Percentiles rank a stretch among this genome's conserved stretches.
Evolutionary conservation across 345 rosid species (phyloP).

Genomic region (Lumnitzera racemosa): DNA sequence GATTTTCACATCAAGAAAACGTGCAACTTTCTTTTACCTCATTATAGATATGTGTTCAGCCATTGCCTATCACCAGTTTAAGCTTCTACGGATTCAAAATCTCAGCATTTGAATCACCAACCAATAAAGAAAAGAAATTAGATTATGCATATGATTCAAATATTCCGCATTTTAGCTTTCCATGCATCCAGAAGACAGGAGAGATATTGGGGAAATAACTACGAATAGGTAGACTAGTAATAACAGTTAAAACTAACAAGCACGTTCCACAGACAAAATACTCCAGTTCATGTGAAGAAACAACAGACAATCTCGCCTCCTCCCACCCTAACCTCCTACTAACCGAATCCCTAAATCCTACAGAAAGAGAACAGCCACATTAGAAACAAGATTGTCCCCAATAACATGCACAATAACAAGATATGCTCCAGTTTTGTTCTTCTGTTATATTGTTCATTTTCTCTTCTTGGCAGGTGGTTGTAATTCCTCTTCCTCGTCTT

Average conservation of each 20-base stretch:
- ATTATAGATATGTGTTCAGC: too few relatives aligned
- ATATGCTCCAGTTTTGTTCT: neutral
- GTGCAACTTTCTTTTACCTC: too few relatives aligned
- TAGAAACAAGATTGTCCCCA: neutral
- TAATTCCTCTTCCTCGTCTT: slow-evolving; percentile 29
- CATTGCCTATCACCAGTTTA: too few relatives aligned
- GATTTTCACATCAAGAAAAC: too few relatives aligned
- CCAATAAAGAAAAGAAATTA: too few relatives aligned
- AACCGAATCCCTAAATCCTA: slow-evolving; percentile 1
- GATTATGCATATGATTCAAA: too few relatives aligned
- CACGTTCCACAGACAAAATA: neutral
- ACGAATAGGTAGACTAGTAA: too few relatives aligned
- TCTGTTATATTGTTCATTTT: slow-evolving; percentile 26
- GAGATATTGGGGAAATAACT: neutral
- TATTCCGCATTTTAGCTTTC: too few relatives aligned
- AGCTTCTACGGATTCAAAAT: too few relatives aligned
- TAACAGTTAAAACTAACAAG: neutral
- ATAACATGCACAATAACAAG: neutral
- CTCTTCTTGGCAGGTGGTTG: slow-evolving; percentile 60
- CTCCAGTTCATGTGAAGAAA: neutral
- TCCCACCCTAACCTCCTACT: slow-evolving; percentile 5
- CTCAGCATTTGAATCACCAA: too few relatives aligned
- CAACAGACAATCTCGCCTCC: slow-evolving; percentile 7
- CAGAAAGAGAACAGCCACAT: slow-evolving; percentile 1
- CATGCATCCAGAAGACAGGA: too few relatives aligned